Percentiles rank a stretch among this genome's conserved stretches.
Conservation (phyloP, 2,329 filamentous ascomycete genomes). For the Nemania sp. region DNA sequence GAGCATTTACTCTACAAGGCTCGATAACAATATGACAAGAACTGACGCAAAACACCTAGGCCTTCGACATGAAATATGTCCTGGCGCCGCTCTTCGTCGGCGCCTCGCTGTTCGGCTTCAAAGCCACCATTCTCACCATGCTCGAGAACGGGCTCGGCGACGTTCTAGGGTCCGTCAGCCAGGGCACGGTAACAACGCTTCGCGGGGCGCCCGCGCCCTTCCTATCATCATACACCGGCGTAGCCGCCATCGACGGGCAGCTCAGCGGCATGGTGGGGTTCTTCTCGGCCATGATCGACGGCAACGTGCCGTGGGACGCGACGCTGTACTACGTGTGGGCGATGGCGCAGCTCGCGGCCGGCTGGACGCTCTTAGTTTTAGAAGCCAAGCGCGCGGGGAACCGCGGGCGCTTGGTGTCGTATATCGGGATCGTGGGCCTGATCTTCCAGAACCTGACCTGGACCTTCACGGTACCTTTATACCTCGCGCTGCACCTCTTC, state of each 20-base stretch:
- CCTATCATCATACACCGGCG: conserved; percentile 27
- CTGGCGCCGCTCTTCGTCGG: conserved; percentile 31
- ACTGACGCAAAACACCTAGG: background rate
- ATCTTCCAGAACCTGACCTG: conserved; percentile 35
- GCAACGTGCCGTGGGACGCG: conserved; percentile 28
- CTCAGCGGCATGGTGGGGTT: conserved; percentile 36
- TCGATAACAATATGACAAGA: too few relatives aligned
- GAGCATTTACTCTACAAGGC: too few relatives aligned
- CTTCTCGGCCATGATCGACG: conserved; percentile 35
- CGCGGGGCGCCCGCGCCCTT: conserved; percentile 32
- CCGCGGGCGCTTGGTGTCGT: conserved; percentile 32
- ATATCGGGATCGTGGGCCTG: conserved; percentile 29
- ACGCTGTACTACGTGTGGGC: conserved; percentile 34
- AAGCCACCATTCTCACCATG: conserved; percentile 23
- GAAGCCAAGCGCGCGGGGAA: conserved; percentile 37
- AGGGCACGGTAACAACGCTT: conserved; percentile 17
- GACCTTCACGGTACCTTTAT: conserved; percentile 35
- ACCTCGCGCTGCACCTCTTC: conserved; percentile 36
- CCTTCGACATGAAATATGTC: conserved; percentile 24
- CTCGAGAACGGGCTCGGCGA: conserved; percentile 25
- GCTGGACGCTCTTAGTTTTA: conserved; percentile 37
- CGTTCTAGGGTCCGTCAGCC: conserved; percentile 10
- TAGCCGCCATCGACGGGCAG: conserved; percentile 26
- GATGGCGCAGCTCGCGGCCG: conserved; percentile 36
- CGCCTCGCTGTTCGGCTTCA: conserved; percentile 31